These are phyloP conservation scores for Boletellus sp. DNA, from an alignment of 768 basidiomycete genomes.

Conservation along the genomic window DNA sequence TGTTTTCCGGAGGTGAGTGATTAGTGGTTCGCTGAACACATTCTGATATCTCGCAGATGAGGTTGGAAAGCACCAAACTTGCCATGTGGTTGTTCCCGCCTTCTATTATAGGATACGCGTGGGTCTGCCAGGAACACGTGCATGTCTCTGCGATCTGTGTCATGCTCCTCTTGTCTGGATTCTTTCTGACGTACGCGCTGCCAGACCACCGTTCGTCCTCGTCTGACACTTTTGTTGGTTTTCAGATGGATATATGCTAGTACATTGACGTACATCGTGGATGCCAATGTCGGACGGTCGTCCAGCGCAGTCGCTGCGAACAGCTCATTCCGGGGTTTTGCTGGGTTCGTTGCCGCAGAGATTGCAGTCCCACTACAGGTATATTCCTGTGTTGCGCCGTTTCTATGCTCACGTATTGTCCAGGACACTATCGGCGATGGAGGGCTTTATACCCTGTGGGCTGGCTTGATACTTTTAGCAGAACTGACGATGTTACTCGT, in stretches of 20 bases:
- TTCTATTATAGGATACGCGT: slow-evolving; percentile 66
- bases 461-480: slow-evolving; percentile 50
- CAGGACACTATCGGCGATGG: slow-evolving; percentile 76
- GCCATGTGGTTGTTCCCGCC: slow-evolving; percentile 54
- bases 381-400: not conserved
- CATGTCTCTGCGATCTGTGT: slow-evolving; percentile 70
- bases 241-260: slow-evolving; percentile 58
- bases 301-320: slow-evolving; percentile 76
- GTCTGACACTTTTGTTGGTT: too few relatives aligned
- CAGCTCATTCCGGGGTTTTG: slow-evolving; percentile 65
- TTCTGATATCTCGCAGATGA: slow-evolving; percentile 57
- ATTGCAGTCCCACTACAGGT: slow-evolving; percentile 70
- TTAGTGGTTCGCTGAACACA: too few relatives aligned
- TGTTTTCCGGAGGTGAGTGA: slow-evolving; percentile 64
- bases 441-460: slow-evolving; percentile 71
- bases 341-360: slow-evolving; percentile 69
- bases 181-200: slow-evolving; percentile 57
- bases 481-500: slow-evolving; percentile 58
- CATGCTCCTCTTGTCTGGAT: slow-evolving; percentile 69
- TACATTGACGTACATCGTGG: slow-evolving; percentile 81
- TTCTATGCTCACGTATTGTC: not conserved
- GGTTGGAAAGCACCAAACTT: slow-evolving; percentile 59
- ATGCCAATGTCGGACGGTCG: slow-evolving; percentile 79
- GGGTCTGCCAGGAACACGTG: slow-evolving; percentile 64
- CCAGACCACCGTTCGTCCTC: too few relatives aligned